Evolutionary conservation across 805 yeast genomes (phyloP).

Genomic region (Candida morakotiae): DNA sequence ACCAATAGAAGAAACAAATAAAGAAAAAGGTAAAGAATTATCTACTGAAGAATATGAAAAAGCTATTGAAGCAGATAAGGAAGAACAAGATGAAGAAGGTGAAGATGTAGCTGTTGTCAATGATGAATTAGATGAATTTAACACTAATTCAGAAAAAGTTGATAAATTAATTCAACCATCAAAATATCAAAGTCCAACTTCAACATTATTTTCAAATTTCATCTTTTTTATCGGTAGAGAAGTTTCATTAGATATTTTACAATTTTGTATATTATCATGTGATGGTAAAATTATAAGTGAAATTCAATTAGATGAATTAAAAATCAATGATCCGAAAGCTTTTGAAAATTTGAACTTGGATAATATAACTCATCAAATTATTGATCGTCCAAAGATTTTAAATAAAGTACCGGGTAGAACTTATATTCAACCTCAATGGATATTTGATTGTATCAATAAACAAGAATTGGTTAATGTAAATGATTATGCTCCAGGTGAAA

Average conservation of each 20-base stretch:
- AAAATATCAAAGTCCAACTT: conserved; percentile 49
- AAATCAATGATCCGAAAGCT: conserved; percentile 42
- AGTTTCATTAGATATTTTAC: conserved; percentile 88
- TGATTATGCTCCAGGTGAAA: conserved; percentile 88
- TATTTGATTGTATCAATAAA: conserved; percentile 86
- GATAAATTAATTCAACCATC: conserved; percentile 71
- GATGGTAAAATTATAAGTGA: conserved; percentile 89
- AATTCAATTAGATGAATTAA: conserved; percentile 75
- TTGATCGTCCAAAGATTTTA: conserved; percentile 81
- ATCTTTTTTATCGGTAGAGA: conserved; percentile 91
- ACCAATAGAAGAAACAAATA: conserved; percentile 16
- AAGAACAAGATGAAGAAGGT: conserved; percentile 14
- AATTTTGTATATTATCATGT: conserved; percentile 77
- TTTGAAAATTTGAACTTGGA: conserved; percentile 54
- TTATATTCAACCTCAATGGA: conserved; percentile 97
- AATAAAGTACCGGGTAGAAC: conserved; percentile 86
- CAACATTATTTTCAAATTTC: conserved; percentile 66
- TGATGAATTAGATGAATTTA: conserved; percentile 63
- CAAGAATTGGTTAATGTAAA: conserved; percentile 70
- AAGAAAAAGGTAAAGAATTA: conserved; percentile 32
- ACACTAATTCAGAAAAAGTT: conserved; percentile 63
- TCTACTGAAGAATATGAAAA: conserved; percentile 39
- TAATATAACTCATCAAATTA: conserved; percentile 85
- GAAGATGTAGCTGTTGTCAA: conserved; percentile 15
- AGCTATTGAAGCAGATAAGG: conserved; percentile 49